Base-by-base conservation (phyloP, 176 grass and related monocot species). In the Avena atlantica region DNA sequence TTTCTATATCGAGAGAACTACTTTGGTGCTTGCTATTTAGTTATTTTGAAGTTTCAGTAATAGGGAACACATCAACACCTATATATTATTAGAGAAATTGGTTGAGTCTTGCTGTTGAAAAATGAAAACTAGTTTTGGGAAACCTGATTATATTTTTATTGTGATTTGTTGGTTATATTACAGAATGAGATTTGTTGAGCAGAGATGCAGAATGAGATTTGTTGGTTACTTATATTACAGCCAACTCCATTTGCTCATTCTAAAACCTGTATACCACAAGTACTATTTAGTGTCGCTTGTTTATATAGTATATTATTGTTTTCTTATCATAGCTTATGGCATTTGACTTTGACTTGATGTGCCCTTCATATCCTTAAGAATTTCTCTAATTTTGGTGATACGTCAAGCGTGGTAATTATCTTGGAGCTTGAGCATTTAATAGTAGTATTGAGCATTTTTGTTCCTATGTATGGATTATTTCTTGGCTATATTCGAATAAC, bases 401-500 rank as follows among this genome's bases (percentile, higher is more conserved):
- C 60, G 48, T 77, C 34, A 10, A 7, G 21, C 19, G 0, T 68
- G 83, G 8, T 12, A 78, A 59, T 76, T 83, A 66, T 48, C 57
- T 82, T 67, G 25, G 16, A 78, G 13, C 45, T 45, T 61, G 19
- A 70, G 70, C 68, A 11, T 77, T 47, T 56, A 57, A 45, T 76
- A 57, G 50, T 67, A 67, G 12, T 40, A 62, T 16, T 23, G 10
- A 55, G 2, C 70, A 90, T 77, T 80, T 89, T 49, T 81, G 12
- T 76, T 76, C n/a, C 50, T 40, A 78, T 82, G 57, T 64, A 42
- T 78, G 20, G 53, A 79, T 44, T 69, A 34, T 65, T 80, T 80
- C 15, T 29, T 60, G 8, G 68, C 52, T 72, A 19, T 73, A 59
- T 72, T 74, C 12, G 20, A 42, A 44, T 83, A 42, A 42, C 9